phyloP scores from a whole-genome alignment of 345 rosid species.

The Brassica cretica region DNA sequence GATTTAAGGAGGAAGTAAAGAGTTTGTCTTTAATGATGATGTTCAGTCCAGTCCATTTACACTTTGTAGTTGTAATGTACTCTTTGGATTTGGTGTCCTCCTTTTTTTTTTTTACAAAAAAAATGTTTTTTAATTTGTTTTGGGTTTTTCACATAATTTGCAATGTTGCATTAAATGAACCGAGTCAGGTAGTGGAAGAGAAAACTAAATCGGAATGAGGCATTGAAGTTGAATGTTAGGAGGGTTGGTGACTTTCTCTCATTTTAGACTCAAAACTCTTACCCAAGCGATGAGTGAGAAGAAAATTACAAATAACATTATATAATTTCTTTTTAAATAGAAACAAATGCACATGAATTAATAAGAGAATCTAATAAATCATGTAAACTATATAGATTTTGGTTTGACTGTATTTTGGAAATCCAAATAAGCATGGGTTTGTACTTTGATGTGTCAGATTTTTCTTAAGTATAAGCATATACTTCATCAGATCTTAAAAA shows the following conservation, averaged over 20 bases:
- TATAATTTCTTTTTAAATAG: neutral
- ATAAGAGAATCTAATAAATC: constrained; percentile 19
- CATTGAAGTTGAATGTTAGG: constrained; percentile 30
- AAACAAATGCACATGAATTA: neutral
- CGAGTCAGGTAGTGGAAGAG: constrained; percentile 23
- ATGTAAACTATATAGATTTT: constrained; percentile 30
- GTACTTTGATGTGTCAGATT: constrained; percentile 45
- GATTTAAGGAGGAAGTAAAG: neutral
- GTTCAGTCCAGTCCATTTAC: constrained; percentile 24
- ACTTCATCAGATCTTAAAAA: constrained; percentile 34
- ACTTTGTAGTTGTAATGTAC: constrained; percentile 22
- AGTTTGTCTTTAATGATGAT: constrained; percentile 21
- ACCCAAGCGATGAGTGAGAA: neutral
- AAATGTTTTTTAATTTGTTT: neutral
- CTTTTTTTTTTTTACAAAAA: neutral
- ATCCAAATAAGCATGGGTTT: constrained; percentile 36
- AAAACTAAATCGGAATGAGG: constrained; percentile 5
- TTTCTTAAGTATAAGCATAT: constrained; percentile 32
- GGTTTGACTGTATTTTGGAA: constrained; percentile 37
- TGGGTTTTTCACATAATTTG: constrained; percentile 22
- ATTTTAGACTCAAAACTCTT: neutral
- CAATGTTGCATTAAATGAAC: constrained; percentile 34
- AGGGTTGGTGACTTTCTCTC: neutral
- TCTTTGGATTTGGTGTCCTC: constrained; percentile 27
- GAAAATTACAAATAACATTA: neutral